These are phyloP conservation scores for Backusella parvicylindrica DNA, from an alignment of 192 early-diverging fungal species.

Conservation along the genomic window DNA sequence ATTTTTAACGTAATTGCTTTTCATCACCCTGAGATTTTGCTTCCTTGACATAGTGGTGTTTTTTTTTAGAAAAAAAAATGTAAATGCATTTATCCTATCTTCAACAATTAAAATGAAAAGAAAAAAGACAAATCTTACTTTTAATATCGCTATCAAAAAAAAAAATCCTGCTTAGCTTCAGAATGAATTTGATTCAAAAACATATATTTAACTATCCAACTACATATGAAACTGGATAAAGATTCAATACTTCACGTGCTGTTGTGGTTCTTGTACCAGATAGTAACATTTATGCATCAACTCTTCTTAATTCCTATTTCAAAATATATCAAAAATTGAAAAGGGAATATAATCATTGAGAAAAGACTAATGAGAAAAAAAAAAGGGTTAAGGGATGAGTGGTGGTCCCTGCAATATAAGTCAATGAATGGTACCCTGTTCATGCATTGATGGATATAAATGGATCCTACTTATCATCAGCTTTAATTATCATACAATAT, in stretches of 20 bases:
- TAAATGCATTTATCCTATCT: background rate
- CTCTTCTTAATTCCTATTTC: background rate
- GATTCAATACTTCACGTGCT: background rate
- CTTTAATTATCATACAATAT: too few species aligned
- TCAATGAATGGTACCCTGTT: too few species aligned
- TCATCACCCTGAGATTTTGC: background rate
- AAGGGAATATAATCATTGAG: too few species aligned
- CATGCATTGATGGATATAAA: too few species aligned
- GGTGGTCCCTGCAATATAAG: too few species aligned
- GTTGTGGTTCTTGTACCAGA: background rate
- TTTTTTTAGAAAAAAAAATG: background rate
- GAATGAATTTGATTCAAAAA: background rate
- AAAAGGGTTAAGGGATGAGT: too few species aligned
- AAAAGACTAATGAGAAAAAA: too few species aligned
- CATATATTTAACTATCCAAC: background rate
- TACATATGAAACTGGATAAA: background rate
- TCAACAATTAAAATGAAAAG: background rate
- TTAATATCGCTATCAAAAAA: background rate
- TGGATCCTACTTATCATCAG: too few species aligned
- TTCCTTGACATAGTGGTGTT: background rate
- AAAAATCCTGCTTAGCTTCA: background rate
- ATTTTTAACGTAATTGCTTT: background rate
- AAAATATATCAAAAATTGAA: background rate
- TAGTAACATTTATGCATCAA: background rate
- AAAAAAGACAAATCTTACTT: background rate